phyloP scores from a whole-genome alignment of 345 rosid species.

The Lenwebbia sp. region DNA sequence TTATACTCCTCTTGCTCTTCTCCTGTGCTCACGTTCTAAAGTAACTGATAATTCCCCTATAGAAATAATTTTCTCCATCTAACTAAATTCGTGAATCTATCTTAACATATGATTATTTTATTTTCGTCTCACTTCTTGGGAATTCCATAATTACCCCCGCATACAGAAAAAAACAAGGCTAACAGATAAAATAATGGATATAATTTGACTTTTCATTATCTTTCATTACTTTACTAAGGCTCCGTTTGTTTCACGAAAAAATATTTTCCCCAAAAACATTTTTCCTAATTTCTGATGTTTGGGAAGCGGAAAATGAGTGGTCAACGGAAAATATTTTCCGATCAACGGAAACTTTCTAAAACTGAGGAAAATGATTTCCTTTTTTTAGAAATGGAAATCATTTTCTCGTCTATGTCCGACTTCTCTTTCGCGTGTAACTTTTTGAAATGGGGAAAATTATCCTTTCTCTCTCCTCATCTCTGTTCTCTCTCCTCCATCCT shows the following conservation, averaged over 20 bases:
- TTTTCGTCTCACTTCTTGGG: not conserved
- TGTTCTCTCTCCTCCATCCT: too few relatives aligned
- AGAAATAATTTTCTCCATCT: not conserved
- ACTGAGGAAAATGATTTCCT: too few relatives aligned
- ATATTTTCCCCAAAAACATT: too few relatives aligned
- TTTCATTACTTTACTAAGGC: not conserved
- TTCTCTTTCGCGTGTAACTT: too few relatives aligned
- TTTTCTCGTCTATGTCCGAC: too few relatives aligned
- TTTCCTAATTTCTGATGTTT: too few relatives aligned
- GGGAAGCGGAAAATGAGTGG: too few relatives aligned
- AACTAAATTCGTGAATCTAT: not conserved
- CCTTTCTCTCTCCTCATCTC: too few relatives aligned
- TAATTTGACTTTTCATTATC: not conserved
- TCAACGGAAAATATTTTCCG: too few relatives aligned
- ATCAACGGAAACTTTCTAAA: too few relatives aligned
- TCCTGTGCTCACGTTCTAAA: not conserved
- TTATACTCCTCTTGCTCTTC: not conserved
- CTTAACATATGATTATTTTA: not conserved
- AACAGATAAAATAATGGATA: not conserved
- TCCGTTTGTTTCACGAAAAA: fast-evolving
- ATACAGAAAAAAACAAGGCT: not conserved
- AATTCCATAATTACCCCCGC: not conserved
- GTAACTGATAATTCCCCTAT: not conserved
- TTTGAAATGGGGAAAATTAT: too few relatives aligned
- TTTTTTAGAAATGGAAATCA: too few relatives aligned